Conservation (phyloP, 306 rosid species). For the Corylus avellana region DNA sequence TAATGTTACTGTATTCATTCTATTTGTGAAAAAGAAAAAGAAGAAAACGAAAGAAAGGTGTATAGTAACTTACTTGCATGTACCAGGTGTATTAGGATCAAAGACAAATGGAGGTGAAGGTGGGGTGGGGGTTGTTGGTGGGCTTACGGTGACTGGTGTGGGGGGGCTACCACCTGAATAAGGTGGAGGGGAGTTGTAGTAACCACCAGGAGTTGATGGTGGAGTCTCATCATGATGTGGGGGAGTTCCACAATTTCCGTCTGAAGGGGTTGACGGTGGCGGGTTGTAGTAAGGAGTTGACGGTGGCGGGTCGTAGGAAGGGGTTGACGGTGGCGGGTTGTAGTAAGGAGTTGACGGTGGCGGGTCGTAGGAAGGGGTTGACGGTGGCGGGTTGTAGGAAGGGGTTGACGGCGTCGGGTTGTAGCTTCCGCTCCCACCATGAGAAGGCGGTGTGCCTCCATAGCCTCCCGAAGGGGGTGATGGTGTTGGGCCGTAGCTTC, state of each 20-base stretch:
- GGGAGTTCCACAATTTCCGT: too few relatives aligned
- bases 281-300: conserved; percentile 28
- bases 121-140: conserved; percentile 49
- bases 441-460: background rate
- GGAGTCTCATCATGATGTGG: too few relatives aligned
- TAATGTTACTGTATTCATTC: too few relatives aligned
- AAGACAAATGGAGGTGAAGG: conserved; percentile 70
- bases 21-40: too few relatives aligned
- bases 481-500: conserved; percentile 51
- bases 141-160: conserved; percentile 45
- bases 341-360: conserved; percentile 34
- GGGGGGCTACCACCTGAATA: conserved; percentile 50
- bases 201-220: background rate
- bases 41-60: background rate
- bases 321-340: conserved; percentile 44
- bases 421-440: conserved; percentile 45
- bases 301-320: conserved; percentile 40
- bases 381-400: conserved; percentile 24
- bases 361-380: conserved; percentile 51
- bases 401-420: conserved; percentile 54
- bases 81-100: conserved; percentile 76
- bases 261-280: conserved; percentile 42
- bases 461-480: conserved; percentile 23
- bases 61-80: conserved; percentile 72
- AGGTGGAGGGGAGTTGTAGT: conserved; percentile 47